phyloP scores from a whole-genome alignment of 106 monocot species.

The Dendrobium nobile region DNA sequence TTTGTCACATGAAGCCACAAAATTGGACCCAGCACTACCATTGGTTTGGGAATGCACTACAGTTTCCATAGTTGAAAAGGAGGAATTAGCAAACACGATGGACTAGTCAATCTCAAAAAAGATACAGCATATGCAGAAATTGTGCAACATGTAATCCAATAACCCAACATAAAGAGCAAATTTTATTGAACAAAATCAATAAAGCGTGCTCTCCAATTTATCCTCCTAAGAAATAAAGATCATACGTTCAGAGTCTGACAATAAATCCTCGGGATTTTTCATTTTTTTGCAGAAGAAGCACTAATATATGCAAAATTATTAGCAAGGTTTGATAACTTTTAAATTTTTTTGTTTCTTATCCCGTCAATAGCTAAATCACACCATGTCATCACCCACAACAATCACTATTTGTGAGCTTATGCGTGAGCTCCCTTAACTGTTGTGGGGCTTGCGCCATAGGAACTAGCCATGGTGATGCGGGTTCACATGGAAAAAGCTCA shows the following conservation, averaged over 20 bases:
- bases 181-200: neutral
- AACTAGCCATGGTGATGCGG: neutral
- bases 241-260: neutral
- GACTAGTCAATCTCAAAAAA: neutral
- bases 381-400: neutral
- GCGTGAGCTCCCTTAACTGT: neutral
- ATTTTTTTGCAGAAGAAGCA: neutral
- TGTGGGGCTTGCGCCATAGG: neutral
- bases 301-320: neutral
- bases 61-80: slow-evolving; percentile 19
- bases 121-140: neutral
- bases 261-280: neutral
- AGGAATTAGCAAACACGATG: neutral
- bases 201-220: neutral
- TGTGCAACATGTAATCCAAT: neutral
- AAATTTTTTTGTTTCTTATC: neutral
- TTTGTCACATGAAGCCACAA: slow-evolving; percentile 20
- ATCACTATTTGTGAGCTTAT: neutral
- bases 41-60: slow-evolving; percentile 12
- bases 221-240: neutral
- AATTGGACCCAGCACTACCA: slow-evolving; percentile 11
- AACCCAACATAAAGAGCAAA: neutral
- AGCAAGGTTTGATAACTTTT: neutral
- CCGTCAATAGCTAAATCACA: neutral
- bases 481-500: neutral